A percentile compares a stretch with the other conserved stretches of the same genome.
Conservation (phyloP, 2,329 filamentous ascomycete species). For the Falciphora oryzae region DNA sequence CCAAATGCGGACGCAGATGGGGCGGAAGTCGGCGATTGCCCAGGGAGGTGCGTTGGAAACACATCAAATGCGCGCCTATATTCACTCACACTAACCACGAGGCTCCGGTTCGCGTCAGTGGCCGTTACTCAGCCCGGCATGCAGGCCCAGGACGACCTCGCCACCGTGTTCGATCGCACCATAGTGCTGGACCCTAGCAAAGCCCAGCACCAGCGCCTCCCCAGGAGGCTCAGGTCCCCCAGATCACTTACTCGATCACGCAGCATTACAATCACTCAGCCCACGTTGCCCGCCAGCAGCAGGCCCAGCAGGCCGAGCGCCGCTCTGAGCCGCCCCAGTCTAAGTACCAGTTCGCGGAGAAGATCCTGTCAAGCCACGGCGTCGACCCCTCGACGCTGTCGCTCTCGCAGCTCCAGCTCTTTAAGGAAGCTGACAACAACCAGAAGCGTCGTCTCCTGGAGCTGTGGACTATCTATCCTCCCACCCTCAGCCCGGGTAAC, state of each 20-base stretch:
- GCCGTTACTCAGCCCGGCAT: slow-evolving; percentile 26
- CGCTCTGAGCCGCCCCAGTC: slow-evolving; percentile 44
- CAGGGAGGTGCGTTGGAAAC: too few species aligned
- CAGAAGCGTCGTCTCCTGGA: slow-evolving; percentile 73
- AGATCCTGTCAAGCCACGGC: slow-evolving; percentile 57
- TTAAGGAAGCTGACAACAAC: slow-evolving; percentile 65
- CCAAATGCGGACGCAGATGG: too few species aligned
- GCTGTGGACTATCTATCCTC: slow-evolving; percentile 78
- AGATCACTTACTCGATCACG: slow-evolving; percentile 66
- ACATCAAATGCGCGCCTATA: too few species aligned
- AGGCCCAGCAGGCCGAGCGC: slow-evolving; percentile 29
- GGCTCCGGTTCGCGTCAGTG: slow-evolving; percentile 8
- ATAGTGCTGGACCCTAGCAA: slow-evolving; percentile 53
- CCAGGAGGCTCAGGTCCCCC: slow-evolving; percentile 19
- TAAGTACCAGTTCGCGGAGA: slow-evolving; percentile 37
- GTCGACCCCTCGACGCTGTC: slow-evolving; percentile 67
- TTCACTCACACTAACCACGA: too few species aligned
- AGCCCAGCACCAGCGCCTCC: not conserved
- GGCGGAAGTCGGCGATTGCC: too few species aligned
- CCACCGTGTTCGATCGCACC: slow-evolving; percentile 71
- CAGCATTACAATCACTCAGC: slow-evolving; percentile 81
- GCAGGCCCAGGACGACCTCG: slow-evolving; percentile 75
- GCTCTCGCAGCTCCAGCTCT: slow-evolving; percentile 70
- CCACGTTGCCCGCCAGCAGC: slow-evolving; percentile 41
- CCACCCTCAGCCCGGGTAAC: slow-evolving; percentile 41